A percentile compares a stretch with the other conserved stretches of the same genome.
Evolutionary conservation across 2,329 filamentous ascomycete species (phyloP).

Genomic region (Immersiporthe knoxdaviesiana): DNA sequence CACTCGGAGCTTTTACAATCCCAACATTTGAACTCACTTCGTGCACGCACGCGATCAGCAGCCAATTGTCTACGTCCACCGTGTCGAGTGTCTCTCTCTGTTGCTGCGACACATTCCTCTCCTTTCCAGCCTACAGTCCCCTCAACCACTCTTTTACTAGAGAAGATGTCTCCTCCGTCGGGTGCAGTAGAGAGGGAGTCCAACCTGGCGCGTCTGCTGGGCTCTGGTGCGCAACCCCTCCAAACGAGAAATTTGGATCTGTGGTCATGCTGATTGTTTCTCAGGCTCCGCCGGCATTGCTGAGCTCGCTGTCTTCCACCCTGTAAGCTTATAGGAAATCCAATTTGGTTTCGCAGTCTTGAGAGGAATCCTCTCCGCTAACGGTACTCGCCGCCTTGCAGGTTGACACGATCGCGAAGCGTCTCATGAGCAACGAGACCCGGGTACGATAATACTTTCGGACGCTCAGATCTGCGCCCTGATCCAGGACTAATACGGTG

Average conservation of each 20-base stretch:
- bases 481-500: slow-evolving; percentile 22
- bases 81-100: slow-evolving; percentile 20
- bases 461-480: not conserved
- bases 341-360: slow-evolving; percentile 16
- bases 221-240: slow-evolving; percentile 68
- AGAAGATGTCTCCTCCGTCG: slow-evolving; percentile 63
- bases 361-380: slow-evolving; percentile 23
- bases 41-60: slow-evolving; percentile 19
- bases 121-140: slow-evolving; percentile 7
- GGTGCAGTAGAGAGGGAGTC: slow-evolving; percentile 75
- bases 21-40: slow-evolving; percentile 12
- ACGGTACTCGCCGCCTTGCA: slow-evolving; percentile 44
- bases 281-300: slow-evolving; percentile 89
- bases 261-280: slow-evolving; percentile 24
- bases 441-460: slow-evolving; percentile 55
- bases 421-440: slow-evolving; percentile 97
- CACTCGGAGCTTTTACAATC: slow-evolving; percentile 17
- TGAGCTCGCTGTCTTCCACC: slow-evolving; percentile 91
- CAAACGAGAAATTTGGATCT: slow-evolving; percentile 13
- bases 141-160: slow-evolving; percentile 5
- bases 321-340: slow-evolving; percentile 55
- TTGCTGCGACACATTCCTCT: slow-evolving; percentile 6
- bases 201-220: slow-evolving; percentile 81
- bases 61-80: slow-evolving; percentile 17
- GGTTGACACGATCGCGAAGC: slow-evolving; percentile 98